phyloP scores from a whole-genome alignment of 805 yeast species.

The Candida palmyrensis region DNA sequence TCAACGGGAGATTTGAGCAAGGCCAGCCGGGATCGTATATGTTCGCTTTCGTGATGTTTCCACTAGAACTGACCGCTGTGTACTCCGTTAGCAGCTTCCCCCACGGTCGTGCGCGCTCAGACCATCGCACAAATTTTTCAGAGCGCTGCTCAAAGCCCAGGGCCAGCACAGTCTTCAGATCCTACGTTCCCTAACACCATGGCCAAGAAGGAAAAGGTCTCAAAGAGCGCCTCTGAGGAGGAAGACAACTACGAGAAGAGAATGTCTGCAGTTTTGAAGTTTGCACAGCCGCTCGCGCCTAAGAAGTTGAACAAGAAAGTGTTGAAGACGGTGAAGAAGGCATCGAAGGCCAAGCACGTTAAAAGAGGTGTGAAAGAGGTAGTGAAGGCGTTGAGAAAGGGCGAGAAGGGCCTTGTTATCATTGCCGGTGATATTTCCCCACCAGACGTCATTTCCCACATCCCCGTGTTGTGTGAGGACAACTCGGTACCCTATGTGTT shows the following conservation, averaged over 20 bases:
- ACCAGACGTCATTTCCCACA: conserved; percentile 92
- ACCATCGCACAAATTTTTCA: conserved; percentile 5
- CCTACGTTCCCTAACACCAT: too few species aligned
- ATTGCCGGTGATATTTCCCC: conserved; percentile 99
- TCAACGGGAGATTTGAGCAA: too few species aligned
- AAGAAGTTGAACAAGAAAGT: conserved; percentile 94
- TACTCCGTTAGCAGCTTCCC: too few species aligned
- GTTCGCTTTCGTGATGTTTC: too few species aligned
- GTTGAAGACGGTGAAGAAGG: conserved; percentile 92
- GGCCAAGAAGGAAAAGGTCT: conserved; percentile 45
- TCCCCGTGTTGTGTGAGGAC: conserved; percentile 97
- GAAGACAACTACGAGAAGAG: conserved; percentile 90
- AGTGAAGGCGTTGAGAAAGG: conserved; percentile 95
- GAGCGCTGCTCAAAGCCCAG: too few species aligned
- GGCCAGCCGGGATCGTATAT: too few species aligned
- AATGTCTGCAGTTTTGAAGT: conserved; percentile 84
- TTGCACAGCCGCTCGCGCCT: conserved; percentile 93
- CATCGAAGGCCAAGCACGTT: conserved; percentile 96
- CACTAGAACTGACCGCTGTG: too few species aligned
- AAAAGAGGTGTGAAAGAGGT: conserved; percentile 99
- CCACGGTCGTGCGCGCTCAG: too few species aligned
- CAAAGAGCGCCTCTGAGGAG: conserved; percentile 32
- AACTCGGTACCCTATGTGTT: conserved; percentile 84
- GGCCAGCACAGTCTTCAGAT: too few species aligned
- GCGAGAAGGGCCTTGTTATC: conserved; percentile 93